phyloP scores from a whole-genome alignment of 192 early-diverging fungal species.

The Umbelopsis isabellina region DNA sequence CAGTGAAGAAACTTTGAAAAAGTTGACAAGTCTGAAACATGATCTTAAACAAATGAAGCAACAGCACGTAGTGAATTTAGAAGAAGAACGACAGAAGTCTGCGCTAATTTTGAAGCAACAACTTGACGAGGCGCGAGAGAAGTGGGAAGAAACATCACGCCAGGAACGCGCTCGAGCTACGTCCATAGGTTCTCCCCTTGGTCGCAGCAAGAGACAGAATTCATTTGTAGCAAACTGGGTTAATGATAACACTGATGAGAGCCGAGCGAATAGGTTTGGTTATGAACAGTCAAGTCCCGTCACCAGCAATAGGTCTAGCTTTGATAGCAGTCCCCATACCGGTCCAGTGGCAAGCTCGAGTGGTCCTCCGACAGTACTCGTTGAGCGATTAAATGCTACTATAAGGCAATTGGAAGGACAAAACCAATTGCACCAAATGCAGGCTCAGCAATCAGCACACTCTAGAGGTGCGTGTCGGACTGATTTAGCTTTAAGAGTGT shows the following conservation, averaged over 20 bases:
- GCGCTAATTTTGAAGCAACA: slow-evolving; percentile 40
- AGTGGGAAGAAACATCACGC: slow-evolving; percentile 31
- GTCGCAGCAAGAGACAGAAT: slow-evolving; percentile 6
- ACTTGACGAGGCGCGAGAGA: slow-evolving; percentile 46
- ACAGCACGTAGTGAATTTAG: slow-evolving; percentile 31
- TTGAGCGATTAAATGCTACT: slow-evolving; percentile 63
- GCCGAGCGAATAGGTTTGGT: not conserved
- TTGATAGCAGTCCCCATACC: slow-evolving; percentile 28
- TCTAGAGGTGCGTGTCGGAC: slow-evolving; percentile 50
- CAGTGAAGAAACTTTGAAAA: not conserved
- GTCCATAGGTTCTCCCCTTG: not conserved
- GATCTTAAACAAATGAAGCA: slow-evolving; percentile 24
- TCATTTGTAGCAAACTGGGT: slow-evolving; percentile 17
- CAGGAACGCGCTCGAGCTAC: slow-evolving; percentile 9
- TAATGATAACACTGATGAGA: slow-evolving; percentile 1
- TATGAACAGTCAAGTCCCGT: slow-evolving; percentile 11
- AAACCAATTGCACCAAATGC: slow-evolving; percentile 62
- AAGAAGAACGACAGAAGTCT: slow-evolving; percentile 42
- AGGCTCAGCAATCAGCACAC: slow-evolving; percentile 63
- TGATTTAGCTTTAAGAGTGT: not conserved
- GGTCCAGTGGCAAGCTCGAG: slow-evolving; percentile 9
- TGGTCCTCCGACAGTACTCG: slow-evolving; percentile 41
- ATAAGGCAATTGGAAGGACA: slow-evolving; percentile 71
- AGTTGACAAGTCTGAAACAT: not conserved
- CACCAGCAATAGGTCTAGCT: slow-evolving; percentile 33